Evolutionary conservation across 306 rosid species (phyloP).

Genomic region (Amphicarpaea edgeworthii): DNA sequence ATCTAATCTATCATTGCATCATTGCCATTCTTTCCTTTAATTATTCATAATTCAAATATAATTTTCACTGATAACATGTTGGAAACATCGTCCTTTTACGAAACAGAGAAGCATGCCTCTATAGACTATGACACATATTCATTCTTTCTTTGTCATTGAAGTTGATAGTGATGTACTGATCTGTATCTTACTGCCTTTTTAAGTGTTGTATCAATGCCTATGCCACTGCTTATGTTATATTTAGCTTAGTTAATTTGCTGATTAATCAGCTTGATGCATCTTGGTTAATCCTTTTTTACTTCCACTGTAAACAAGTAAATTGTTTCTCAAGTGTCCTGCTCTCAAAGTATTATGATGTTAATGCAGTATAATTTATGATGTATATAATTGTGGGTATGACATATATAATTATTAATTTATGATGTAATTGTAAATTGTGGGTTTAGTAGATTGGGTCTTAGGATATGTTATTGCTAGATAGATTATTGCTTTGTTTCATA

Average conservation of each 20-base stretch:
- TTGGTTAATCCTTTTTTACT: neutral
- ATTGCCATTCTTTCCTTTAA: neutral
- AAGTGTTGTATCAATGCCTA: neutral
- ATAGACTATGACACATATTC: neutral
- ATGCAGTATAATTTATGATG: neutral
- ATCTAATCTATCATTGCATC: neutral
- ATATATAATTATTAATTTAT: neutral
- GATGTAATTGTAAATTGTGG: neutral
- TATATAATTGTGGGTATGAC: too few species aligned
- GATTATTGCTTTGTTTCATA: neutral
- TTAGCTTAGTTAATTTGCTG: neutral
- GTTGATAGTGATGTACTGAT: neutral
- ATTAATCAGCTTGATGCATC: neutral
- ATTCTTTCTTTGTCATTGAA: neutral
- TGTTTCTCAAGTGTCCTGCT: neutral
- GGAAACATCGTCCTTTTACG: neutral
- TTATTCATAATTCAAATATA: neutral
- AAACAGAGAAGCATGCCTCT: neutral
- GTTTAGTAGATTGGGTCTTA: neutral
- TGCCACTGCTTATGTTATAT: neutral
- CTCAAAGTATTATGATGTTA: neutral
- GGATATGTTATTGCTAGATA: neutral
- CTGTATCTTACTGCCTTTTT: neutral
- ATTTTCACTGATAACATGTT: neutral
- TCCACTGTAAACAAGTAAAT: neutral